Base-by-base conservation (phyloP, 169 alveolate species). In the Eimeria maxima region DNA sequence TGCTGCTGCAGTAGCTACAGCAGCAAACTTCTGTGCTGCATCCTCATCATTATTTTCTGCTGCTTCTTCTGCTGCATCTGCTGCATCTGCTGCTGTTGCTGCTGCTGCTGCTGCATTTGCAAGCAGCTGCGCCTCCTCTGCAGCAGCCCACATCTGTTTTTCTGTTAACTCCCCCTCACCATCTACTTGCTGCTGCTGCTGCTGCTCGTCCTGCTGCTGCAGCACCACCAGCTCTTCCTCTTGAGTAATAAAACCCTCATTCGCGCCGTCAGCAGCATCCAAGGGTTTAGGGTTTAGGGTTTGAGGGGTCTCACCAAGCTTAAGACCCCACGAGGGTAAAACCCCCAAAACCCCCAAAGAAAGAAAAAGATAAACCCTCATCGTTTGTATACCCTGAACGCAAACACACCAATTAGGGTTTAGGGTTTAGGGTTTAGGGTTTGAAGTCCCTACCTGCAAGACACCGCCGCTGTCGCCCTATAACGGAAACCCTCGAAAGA, bases 381-480 rank as follows among this genome's bases (percentile, higher is more conserved):
- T 73, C 42, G 24, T 73, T 18, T n/a, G 6, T 27, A 8, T 27
- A 73, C 45, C 84, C 84, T 73, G 22, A 73, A 29, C 84, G 22
- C 84, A 73, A 45, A 67, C 44, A 16, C 84, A 73, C 50, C 50
- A 44, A 27, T 73, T 73, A 73, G 84, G 84, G 84, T 73, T 73
- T 73, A 73, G 84, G 84, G 84, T 73, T 73, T 73, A 73, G 84
- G 84, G 84, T 73, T 73, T 73, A 73, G 83, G 83, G 83, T 73
- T 73, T 73, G 29, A 14, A 27, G 45, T 5, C 45, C 33, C 38
- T 65, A 16, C 20, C 29, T n/a, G 74, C 20, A 65, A 5, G 57
- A 50, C 57, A 65, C 74, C 6, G 74, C 74, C 38, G 20, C 74
- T 8, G 74, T 16, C 74, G 74, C 57, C 57, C 11, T 50, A 65